phyloP scores from a whole-genome alignment of 2,329 filamentous ascomycete species.

The Colletotrichum sp. region DNA sequence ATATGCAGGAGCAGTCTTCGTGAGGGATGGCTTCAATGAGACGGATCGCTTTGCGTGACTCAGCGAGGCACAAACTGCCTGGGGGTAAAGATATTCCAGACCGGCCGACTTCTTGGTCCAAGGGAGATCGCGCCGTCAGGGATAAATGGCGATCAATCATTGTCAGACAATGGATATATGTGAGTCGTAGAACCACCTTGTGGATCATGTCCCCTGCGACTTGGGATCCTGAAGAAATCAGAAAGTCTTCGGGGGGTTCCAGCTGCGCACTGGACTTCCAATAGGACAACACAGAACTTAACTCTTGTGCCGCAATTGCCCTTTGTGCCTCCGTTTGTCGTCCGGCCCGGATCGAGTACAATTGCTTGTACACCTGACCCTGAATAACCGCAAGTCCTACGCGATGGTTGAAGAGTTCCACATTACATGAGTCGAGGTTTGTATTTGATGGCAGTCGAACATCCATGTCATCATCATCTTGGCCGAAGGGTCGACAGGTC shows the following conservation, averaged over 20 bases:
- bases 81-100: background rate
- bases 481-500: constrained; percentile 24
- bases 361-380: constrained; percentile 27
- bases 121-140: background rate
- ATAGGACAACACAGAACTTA: background rate
- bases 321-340: constrained; percentile 20
- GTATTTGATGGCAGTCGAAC: constrained; percentile 23
- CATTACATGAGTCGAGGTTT: background rate
- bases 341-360: constrained; percentile 27
- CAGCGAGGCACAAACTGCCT: background rate
- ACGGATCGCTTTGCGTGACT: background rate
- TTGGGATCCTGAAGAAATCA: background rate
- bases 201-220: background rate
- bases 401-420: background rate
- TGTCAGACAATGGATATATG: background rate
- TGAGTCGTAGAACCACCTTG: background rate
- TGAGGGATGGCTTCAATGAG: background rate
- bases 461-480: constrained; percentile 33
- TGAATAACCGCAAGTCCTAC: constrained; percentile 26
- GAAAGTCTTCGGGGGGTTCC: background rate
- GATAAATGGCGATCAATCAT: background rate
- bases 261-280: background rate
- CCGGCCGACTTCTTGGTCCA: background rate
- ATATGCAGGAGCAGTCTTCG: background rate
- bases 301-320: background rate